A percentile compares a stretch with the other conserved stretches of the same genome.
Evolutionary conservation across 176 grass and related monocot genomes (phyloP).

Genomic region (Oryza glaberrima): DNA sequence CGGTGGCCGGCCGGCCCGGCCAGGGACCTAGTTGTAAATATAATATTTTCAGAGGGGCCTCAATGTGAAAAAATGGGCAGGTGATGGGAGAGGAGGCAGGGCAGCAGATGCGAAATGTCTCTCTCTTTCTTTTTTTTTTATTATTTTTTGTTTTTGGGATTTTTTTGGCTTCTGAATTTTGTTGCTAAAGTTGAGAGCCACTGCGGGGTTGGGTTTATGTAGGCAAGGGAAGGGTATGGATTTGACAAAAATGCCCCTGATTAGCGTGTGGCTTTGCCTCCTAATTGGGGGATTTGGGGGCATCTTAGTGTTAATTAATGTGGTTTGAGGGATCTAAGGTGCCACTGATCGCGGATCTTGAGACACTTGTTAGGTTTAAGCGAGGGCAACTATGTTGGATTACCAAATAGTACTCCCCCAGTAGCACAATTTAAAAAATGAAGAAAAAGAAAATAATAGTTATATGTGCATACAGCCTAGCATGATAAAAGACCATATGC

Average conservation of each 20-base stretch:
- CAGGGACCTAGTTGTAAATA: conserved; percentile 16
- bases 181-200: conserved; percentile 27
- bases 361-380: conserved; percentile 37
- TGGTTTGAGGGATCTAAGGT: neutral
- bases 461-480: neutral
- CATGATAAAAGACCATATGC: neutral
- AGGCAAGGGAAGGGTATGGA: neutral
- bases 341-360: conserved; percentile 26
- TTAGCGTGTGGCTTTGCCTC: neutral
- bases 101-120: neutral
- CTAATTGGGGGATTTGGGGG: conserved; percentile 25
- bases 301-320: neutral
- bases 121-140: neutral
- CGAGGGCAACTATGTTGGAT: neutral
- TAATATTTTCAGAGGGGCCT: neutral
- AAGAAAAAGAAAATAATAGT: no score
- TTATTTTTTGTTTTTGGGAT: neutral
- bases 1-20: conserved; percentile 42
- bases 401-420: neutral
- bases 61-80: neutral
- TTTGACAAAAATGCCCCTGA: conserved; percentile 38
- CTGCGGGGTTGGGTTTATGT: neutral
- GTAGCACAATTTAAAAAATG: neutral
- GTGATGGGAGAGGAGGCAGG: conserved; percentile 31
- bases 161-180: conserved; percentile 26